These are phyloP conservation scores for Symbiodinium pilosum DNA, from an alignment of 73 alveolate species.

Conservation along the genomic window DNA sequence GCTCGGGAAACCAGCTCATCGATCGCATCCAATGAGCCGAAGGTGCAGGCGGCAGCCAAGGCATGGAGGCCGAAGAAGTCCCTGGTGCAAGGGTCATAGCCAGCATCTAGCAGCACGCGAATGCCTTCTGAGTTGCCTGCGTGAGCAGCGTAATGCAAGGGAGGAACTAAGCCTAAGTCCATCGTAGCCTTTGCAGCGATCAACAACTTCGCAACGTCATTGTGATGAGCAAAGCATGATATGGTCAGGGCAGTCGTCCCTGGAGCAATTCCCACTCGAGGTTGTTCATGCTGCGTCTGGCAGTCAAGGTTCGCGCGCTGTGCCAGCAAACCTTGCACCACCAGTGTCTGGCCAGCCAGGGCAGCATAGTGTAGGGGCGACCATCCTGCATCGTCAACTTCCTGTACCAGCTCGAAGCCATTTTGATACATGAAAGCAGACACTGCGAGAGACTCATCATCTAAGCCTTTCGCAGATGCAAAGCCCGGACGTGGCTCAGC, in stretches of 20 bases:
- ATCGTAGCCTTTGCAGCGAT: not conserved
- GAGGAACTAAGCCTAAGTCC: not conserved
- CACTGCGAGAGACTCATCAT: not conserved
- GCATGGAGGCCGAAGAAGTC: not conserved
- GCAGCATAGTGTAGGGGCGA: conserved; percentile 12
- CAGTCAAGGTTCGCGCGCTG: not conserved
- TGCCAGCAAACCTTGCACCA: not conserved
- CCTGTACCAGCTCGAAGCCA: not conserved
- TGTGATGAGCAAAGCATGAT: not conserved
- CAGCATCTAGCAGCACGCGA: not conserved
- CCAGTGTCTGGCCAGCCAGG: not conserved
- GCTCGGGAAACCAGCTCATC: not conserved
- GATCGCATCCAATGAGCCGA: not conserved
- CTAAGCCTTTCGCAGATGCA: not conserved
- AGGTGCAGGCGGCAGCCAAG: not conserved
- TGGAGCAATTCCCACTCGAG: not conserved
- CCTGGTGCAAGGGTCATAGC: not conserved
- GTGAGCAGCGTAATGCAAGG: not conserved
- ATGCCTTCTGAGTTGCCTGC: not conserved
- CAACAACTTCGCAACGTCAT: not conserved
- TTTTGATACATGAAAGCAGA: not conserved
- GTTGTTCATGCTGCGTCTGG: not conserved
- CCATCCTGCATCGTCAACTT: conserved; percentile 2
- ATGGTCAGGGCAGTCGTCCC: not conserved
- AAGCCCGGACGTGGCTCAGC: not conserved